Evolutionary conservation across 129 eudicot species (phyloP).

Genomic region (Escallonia herrerae): DNA sequence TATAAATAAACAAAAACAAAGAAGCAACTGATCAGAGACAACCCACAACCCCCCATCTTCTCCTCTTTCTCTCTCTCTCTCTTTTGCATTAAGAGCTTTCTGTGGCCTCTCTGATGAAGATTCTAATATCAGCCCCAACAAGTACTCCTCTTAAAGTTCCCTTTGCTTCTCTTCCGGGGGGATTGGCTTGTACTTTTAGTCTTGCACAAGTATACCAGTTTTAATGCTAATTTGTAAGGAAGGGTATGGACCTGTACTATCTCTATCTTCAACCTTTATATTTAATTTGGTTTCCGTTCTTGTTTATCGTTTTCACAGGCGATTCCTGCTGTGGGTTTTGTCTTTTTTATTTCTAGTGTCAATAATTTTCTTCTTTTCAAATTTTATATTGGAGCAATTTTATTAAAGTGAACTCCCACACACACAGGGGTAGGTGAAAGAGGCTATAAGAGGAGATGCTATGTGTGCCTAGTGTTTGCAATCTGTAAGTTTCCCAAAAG

Average conservation of each 20-base stretch:
- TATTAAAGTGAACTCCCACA: conserved; percentile 27
- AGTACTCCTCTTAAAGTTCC: conserved; percentile 23
- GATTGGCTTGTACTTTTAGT: conserved; percentile 22
- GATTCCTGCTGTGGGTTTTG: conserved; percentile 43
- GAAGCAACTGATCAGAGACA: conserved; percentile 30
- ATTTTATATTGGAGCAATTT: conserved; percentile 3
- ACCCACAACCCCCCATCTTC: conserved; percentile 3
- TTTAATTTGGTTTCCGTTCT: conserved; percentile 29
- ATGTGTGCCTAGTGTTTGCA: conserved; percentile 31
- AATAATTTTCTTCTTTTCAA: not conserved
- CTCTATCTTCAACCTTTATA: conserved; percentile 14
- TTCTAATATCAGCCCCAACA: conserved; percentile 39
- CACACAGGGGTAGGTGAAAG: conserved; percentile 58
- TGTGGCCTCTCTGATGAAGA: conserved; percentile 19
- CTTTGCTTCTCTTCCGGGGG: conserved; percentile 27
- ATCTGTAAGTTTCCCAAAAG: conserved; percentile 20
- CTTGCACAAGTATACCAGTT: conserved; percentile 25
- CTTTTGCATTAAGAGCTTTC: conserved; percentile 35
- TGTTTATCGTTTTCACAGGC: conserved; percentile 41
- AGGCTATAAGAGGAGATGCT: conserved; percentile 51
- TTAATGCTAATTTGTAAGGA: conserved; percentile 11
- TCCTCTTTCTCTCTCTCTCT: conserved; percentile 15
- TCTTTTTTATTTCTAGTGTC: conserved; percentile 12
- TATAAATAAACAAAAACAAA: conserved; percentile 8
- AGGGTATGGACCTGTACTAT: conserved; percentile 35